A percentile compares a stretch with the other conserved stretches of the same genome.
These are phyloP conservation scores for Mychonastes homosphaera DNA, from an alignment of 139 green algal species.

Conservation along the genomic window DNA sequence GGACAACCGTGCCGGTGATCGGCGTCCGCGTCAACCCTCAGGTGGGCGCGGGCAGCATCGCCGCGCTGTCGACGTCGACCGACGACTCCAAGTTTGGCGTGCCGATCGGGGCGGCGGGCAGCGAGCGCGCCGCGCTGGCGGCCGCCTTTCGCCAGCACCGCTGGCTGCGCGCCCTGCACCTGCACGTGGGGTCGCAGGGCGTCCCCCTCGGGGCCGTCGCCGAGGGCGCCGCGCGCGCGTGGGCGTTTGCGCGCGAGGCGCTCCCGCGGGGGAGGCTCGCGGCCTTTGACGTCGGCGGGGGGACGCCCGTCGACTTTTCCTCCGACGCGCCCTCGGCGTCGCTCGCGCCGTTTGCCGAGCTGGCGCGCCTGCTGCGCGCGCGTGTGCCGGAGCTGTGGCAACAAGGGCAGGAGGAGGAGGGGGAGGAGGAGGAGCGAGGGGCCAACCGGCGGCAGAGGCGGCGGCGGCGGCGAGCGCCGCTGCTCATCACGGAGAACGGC, in stretches of 20 bases:
- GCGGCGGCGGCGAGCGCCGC: slow-evolving; percentile 7
- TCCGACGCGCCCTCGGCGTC: too few species aligned
- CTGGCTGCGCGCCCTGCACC: slow-evolving; percentile 34
- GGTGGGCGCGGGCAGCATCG: slow-evolving; percentile 29
- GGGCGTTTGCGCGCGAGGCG: too few species aligned
- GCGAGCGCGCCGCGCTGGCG: slow-evolving; percentile 2
- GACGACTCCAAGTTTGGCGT: slow-evolving; percentile 28
- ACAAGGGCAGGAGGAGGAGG: too few species aligned
- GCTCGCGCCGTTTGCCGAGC: too few species aligned
- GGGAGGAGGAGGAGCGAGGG: too few species aligned
- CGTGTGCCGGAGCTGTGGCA: slow-evolving; percentile 23
- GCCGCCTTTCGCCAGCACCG: slow-evolving; percentile 17
- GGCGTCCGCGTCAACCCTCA: slow-evolving; percentile 30
- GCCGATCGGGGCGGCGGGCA: slow-evolving; percentile 3
- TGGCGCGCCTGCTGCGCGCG: slow-evolving; percentile 9
- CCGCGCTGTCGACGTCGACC: slow-evolving; percentile 19
- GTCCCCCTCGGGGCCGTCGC: slow-evolving; percentile 4
- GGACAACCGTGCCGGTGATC: neutral
- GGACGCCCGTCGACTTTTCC: slow-evolving; percentile 22
- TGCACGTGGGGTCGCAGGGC: slow-evolving; percentile 31
- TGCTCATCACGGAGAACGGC: slow-evolving; percentile 28
- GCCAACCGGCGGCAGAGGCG: too few species aligned
- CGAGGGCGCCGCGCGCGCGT: neutral
- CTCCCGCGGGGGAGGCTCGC: neutral
- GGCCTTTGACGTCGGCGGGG: slow-evolving; percentile 21